Evolutionary conservation across 2,329 filamentous ascomycete genomes (phyloP).

Genomic region (Scytalidium lignicola): DNA sequence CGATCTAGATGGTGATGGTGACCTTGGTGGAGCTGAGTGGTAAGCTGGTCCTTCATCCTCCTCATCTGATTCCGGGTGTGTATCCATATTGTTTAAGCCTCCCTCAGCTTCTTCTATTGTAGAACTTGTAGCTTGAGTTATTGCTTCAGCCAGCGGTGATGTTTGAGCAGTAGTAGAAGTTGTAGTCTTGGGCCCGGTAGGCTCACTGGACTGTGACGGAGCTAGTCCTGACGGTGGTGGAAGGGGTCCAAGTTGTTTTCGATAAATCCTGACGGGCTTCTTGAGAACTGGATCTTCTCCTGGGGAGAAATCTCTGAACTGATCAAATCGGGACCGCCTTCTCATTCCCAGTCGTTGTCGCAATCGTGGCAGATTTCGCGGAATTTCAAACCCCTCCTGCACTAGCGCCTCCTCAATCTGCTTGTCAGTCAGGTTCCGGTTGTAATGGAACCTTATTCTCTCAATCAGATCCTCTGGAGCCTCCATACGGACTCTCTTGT

Average conservation of each 20-base stretch:
- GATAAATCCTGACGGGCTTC: neutral
- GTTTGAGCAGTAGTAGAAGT: too few species aligned
- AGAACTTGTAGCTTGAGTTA: neutral
- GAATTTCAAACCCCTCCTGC: conserved; percentile 23
- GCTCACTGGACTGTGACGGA: neutral
- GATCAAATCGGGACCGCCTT: conserved; percentile 22
- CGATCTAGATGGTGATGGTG: neutral
- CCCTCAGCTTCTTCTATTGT: neutral
- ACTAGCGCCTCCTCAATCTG: conserved; percentile 19
- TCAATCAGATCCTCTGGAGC: conserved; percentile 19
- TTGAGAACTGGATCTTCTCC: neutral
- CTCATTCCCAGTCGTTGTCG: conserved; percentile 24
- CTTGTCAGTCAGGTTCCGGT: conserved; percentile 25
- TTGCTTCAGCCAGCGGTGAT: too few species aligned
- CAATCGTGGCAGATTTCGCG: conserved; percentile 20
- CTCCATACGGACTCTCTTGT: conserved; percentile 20
- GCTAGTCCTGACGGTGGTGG: neutral
- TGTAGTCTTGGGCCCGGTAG: too few species aligned
- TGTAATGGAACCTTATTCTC: conserved; percentile 22
- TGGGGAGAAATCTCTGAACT: conserved; percentile 18
- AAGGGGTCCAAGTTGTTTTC: neutral
- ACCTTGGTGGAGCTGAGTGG: neutral
- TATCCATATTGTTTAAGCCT: neutral
- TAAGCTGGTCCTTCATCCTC: conserved; percentile 11
- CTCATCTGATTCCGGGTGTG: conserved; percentile 11